These are phyloP conservation scores for Basipetospora sp. DNA, from an alignment of 2,329 filamentous ascomycete species.

Conservation along the genomic window DNA sequence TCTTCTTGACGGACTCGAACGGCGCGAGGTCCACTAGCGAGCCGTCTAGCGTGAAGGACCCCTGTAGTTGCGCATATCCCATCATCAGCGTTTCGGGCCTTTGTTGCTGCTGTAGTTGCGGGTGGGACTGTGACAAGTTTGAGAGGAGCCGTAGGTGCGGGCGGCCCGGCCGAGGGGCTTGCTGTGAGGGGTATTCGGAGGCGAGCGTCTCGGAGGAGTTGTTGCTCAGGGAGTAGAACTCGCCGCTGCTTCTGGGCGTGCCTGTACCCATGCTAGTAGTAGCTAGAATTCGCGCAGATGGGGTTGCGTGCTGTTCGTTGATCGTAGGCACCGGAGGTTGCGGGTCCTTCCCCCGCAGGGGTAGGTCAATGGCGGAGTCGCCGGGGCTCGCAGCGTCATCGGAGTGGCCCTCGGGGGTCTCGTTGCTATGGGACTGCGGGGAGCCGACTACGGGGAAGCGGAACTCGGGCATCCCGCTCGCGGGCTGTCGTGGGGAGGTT, in stretches of 20 bases:
- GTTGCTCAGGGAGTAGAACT: slow-evolving; percentile 91
- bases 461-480: slow-evolving; percentile 29
- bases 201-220: slow-evolving; percentile 85
- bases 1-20: slow-evolving; percentile 92
- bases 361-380: slow-evolving; percentile 20
- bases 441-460: slow-evolving; percentile 38
- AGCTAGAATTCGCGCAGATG: slow-evolving; percentile 54
- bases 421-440: slow-evolving; percentile 24
- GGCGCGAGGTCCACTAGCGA: slow-evolving; percentile 77
- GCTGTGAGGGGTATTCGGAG: slow-evolving; percentile 66
- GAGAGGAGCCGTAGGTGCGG: slow-evolving; percentile 33
- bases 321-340: slow-evolving; percentile 33
- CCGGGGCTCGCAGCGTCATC: slow-evolving; percentile 26
- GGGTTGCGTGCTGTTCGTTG: slow-evolving; percentile 32
- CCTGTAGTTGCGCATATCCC: slow-evolving; percentile 90
- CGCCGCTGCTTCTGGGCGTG: slow-evolving; percentile 80
- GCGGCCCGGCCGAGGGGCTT: slow-evolving; percentile 18
- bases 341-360: slow-evolving; percentile 27
- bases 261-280: slow-evolving; percentile 54
- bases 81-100: slow-evolving; percentile 79
- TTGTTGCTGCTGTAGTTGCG: too few species aligned
- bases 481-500: slow-evolving; percentile 24
- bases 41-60: slow-evolving; percentile 80
- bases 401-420: slow-evolving; percentile 17
- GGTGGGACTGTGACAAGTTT: slow-evolving; percentile 21